These are phyloP conservation scores for Coniochaeta sp. DNA, from an alignment of 2,329 filamentous ascomycete species.

Conservation along the genomic window DNA sequence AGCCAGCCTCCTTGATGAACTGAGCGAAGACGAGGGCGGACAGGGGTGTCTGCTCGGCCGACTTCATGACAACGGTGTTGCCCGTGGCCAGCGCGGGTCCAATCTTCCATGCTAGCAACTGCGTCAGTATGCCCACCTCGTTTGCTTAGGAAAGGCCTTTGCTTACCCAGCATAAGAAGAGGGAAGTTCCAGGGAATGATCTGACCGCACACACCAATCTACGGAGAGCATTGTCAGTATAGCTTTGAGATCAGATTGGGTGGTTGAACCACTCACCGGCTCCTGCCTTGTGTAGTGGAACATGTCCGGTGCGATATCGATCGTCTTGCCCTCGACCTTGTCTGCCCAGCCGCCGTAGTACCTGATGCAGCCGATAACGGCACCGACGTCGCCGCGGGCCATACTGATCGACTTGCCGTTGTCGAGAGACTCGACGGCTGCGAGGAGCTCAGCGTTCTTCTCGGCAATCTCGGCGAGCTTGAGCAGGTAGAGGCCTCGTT, in stretches of 20 bases:
- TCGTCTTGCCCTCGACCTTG: slow-evolving; percentile 83
- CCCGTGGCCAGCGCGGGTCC: slow-evolving; percentile 65
- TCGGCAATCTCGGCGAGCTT: slow-evolving; percentile 78
- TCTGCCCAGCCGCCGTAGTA: slow-evolving; percentile 91
- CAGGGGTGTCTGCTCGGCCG: slow-evolving; percentile 69
- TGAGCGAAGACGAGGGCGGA: slow-evolving; percentile 58
- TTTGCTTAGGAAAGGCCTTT: neutral
- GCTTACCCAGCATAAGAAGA: slow-evolving; percentile 56
- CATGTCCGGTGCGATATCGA: slow-evolving; percentile 69
- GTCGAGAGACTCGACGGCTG: slow-evolving; percentile 79
- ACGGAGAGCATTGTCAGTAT: neutral
- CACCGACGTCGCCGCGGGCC: slow-evolving; percentile 67
- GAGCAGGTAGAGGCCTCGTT: slow-evolving; percentile 61
- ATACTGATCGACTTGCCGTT: slow-evolving; percentile 76
- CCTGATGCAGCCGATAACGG: slow-evolving; percentile 63
- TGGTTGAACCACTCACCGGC: slow-evolving; percentile 41
- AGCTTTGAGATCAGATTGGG: neutral
- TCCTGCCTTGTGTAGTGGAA: slow-evolving; percentile 80
- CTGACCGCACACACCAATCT: slow-evolving; percentile 74
- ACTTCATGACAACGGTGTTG: slow-evolving; percentile 68
- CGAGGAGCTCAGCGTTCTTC: slow-evolving; percentile 68
- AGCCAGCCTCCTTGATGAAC: slow-evolving; percentile 68
- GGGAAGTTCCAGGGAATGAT: slow-evolving; percentile 91
- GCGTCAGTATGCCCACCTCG: neutral
- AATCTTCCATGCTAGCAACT: slow-evolving; percentile 64